Conservation (phyloP, 306 rosid species). For the Prunus mongolica region DNA sequence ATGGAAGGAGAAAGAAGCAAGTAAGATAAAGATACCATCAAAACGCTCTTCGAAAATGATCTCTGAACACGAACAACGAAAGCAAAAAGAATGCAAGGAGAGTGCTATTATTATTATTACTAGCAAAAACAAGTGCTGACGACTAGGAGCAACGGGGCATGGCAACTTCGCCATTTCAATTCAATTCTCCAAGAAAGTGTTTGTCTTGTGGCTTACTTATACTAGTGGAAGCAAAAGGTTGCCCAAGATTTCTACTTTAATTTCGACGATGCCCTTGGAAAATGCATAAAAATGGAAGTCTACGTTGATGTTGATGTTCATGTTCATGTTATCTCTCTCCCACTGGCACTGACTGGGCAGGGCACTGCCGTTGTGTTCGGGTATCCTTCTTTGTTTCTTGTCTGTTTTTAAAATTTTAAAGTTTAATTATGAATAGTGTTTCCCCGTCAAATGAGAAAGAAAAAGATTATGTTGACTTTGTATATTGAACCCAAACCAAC, state of each 20-base stretch:
- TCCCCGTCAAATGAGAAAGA: too few species aligned
- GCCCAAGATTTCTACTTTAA: conserved; percentile 18
- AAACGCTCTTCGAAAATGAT: conserved; percentile 85
- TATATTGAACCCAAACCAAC: background rate
- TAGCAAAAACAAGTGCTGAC: conserved; percentile 9
- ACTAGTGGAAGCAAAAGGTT: background rate
- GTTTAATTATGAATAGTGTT: too few species aligned
- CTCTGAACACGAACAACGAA: conserved; percentile 48
- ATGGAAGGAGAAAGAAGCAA: background rate
- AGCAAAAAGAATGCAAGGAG: conserved; percentile 14
- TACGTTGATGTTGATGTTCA: too few species aligned
- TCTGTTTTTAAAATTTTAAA: background rate
- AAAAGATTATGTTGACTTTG: background rate
- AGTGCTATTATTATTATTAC: background rate
- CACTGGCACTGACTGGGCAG: background rate
- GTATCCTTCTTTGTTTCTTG: background rate
- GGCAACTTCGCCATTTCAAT: conserved; percentile 31
- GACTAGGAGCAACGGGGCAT: too few species aligned
- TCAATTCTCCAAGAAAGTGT: background rate
- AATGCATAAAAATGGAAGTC: background rate
- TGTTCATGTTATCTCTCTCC: background rate
- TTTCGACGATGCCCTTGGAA: conserved; percentile 31
- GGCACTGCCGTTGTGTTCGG: background rate
- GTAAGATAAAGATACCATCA: conserved; percentile 42
- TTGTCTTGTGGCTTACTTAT: conserved; percentile 20